Evolutionary conservation across 2,329 filamentous ascomycete species (phyloP).

Genomic region (Aspergillus ochraceoroseus): DNA sequence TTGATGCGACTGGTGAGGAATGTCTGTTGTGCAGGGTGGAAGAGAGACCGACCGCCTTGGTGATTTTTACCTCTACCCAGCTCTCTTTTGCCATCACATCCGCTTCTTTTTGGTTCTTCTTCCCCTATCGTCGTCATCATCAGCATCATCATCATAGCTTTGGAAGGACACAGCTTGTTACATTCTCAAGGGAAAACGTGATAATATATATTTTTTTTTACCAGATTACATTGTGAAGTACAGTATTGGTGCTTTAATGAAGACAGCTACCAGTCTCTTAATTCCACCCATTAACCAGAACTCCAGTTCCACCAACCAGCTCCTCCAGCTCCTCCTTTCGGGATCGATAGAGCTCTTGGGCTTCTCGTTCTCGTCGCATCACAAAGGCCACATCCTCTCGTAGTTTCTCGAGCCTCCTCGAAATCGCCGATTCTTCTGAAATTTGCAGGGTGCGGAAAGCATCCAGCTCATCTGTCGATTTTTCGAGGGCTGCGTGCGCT

Average conservation of each 20-base stretch:
- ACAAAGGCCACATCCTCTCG: conserved; percentile 80
- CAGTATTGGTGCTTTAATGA: conserved; percentile 1
- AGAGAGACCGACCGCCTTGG: conserved; percentile 26
- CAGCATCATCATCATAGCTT: too few relatives aligned
- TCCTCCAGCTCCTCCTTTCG: conserved; percentile 71
- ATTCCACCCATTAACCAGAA: conserved; percentile 39
- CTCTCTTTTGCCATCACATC: conserved; percentile 15
- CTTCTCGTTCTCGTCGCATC: conserved; percentile 76
- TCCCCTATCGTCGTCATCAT: too few relatives aligned
- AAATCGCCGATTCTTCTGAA: conserved; percentile 72
- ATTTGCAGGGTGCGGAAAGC: conserved; percentile 71
- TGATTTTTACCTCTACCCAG: conserved; percentile 1
- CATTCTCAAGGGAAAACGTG: too few relatives aligned
- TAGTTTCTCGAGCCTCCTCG: conserved; percentile 65
- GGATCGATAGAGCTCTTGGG: conserved; percentile 76
- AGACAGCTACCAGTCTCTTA: conserved; percentile 19
- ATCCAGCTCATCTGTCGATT: conserved; percentile 66
- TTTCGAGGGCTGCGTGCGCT: conserved; percentile 67
- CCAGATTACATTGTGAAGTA: conserved; percentile 16
- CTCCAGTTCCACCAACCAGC: conserved; percentile 42
- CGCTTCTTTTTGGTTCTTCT: conserved; percentile 15
- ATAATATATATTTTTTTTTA: too few relatives aligned
- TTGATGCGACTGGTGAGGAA: conserved; percentile 17
- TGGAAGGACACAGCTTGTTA: too few relatives aligned
- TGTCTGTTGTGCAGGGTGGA: conserved; percentile 13